Conservation (phyloP, 2,329 filamentous ascomycete genomes). For the Ceratocystis ficicola region DNA sequence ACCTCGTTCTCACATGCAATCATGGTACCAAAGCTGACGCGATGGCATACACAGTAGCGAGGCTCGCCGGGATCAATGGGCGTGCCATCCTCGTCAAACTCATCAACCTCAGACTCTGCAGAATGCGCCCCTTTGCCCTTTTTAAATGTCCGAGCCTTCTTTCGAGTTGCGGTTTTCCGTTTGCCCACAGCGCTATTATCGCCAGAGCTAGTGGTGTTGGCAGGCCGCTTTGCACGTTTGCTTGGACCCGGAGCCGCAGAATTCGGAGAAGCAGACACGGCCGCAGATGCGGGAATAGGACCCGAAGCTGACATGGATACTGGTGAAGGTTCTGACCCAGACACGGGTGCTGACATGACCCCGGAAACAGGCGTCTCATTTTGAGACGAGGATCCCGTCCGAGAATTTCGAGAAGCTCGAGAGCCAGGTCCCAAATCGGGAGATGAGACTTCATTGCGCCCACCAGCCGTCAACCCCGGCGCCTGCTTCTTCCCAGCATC, state of each 20-base stretch:
- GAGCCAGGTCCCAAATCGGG: slow-evolving; percentile 23
- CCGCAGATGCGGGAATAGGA: not conserved
- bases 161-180: slow-evolving; percentile 56
- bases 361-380: slow-evolving; percentile 30
- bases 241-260: slow-evolving; percentile 30
- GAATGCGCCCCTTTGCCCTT: slow-evolving; percentile 38
- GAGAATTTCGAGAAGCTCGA: not conserved
- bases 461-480: slow-evolving; percentile 23
- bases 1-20: slow-evolving; percentile 74
- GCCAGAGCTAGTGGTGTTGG: slow-evolving; percentile 48
- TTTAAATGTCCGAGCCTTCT: slow-evolving; percentile 45
- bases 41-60: slow-evolving; percentile 64
- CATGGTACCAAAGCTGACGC: slow-evolving; percentile 73
- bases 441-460: slow-evolving; percentile 25
- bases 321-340: slow-evolving; percentile 30
- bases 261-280: slow-evolving; percentile 18
- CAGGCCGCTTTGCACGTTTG: slow-evolving; percentile 56
- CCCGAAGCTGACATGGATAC: not conserved
- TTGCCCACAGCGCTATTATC: slow-evolving; percentile 57
- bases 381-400: slow-evolving; percentile 22
- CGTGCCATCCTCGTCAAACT: slow-evolving; percentile 56
- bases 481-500: slow-evolving; percentile 31
- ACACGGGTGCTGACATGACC: slow-evolving; percentile 44
- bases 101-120: slow-evolving; percentile 40
- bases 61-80: slow-evolving; percentile 64